Evolutionary conservation across 2,329 filamentous ascomycete species (phyloP).

Genomic region (Tolypocladium ovalisporum): DNA sequence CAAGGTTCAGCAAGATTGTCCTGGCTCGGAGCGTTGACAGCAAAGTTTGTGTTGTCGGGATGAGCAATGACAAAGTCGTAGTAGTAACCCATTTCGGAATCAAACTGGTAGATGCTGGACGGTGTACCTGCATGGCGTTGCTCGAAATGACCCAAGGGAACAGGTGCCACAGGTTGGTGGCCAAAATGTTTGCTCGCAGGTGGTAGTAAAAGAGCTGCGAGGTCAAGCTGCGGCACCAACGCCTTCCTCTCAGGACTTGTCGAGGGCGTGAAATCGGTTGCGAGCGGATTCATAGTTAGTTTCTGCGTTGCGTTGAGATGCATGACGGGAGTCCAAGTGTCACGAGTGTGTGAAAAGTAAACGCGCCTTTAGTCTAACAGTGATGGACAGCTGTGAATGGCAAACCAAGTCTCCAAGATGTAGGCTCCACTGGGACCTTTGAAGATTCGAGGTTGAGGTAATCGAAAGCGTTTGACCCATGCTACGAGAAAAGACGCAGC

Average conservation of each 20-base stretch:
- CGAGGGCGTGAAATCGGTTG: slow-evolving; percentile 14
- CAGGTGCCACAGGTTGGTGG: background rate
- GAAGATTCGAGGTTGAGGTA: background rate
- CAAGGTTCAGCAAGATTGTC: background rate
- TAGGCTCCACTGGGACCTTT: background rate
- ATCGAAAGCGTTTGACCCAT: background rate
- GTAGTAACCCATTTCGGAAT: background rate
- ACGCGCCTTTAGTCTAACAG: background rate
- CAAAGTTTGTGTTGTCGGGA: background rate
- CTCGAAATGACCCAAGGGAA: background rate
- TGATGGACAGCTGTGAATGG: background rate
- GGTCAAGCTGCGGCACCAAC: background rate
- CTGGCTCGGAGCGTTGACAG: background rate
- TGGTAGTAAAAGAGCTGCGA: background rate
- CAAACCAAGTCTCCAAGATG: background rate
- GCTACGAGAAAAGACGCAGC: background rate
- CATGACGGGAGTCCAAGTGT: background rate
- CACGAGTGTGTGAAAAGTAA: background rate
- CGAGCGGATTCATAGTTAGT: slow-evolving; percentile 16
- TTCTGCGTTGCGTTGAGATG: background rate
- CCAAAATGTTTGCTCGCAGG: background rate
- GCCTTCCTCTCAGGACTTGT: background rate
- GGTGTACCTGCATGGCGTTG: background rate
- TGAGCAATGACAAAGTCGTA: background rate
- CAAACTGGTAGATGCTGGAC: background rate